Evolutionary conservation across 139 green algal species (phyloP).

Genomic region (Pleodorina starrii): DNA sequence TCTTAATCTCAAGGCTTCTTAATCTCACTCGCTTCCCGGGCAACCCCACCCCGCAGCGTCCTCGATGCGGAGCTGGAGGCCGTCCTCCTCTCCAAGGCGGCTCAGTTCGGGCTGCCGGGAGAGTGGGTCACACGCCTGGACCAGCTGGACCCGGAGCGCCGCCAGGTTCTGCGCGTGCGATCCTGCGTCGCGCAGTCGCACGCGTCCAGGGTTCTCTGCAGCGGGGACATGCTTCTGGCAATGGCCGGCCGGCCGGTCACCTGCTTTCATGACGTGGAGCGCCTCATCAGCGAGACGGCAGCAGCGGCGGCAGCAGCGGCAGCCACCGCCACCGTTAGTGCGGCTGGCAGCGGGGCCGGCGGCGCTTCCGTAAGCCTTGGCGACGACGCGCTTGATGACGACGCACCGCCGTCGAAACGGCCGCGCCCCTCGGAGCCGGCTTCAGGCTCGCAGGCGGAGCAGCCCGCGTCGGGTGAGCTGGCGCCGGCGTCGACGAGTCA

Average conservation of each 20-base stretch:
- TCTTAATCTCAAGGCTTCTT: too few species aligned
- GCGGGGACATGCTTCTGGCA: constrained; percentile 88
- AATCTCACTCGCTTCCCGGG: too few species aligned
- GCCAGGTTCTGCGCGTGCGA: constrained; percentile 85
- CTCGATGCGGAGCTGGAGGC: constrained; percentile 88
- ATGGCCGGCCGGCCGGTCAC: constrained; percentile 77
- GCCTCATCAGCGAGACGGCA: constrained; percentile 42
- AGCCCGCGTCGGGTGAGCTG: background rate
- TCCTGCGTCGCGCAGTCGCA: constrained; percentile 55
- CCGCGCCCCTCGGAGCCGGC: background rate
- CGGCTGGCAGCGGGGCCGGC: background rate
- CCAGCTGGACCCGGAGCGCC: constrained; percentile 77
- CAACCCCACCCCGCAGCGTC: constrained; percentile 50
- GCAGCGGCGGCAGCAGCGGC: constrained; percentile 37
- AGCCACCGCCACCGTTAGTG: background rate
- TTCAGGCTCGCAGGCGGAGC: background rate
- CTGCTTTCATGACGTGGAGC: constrained; percentile 81
- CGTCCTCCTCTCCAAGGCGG: constrained; percentile 87
- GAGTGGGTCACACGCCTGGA: constrained; percentile 83
- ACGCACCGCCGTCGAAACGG: background rate
- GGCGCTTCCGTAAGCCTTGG: background rate
- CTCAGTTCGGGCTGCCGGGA: constrained; percentile 78
- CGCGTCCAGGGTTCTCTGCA: constrained; percentile 69
- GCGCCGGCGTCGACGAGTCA: background rate
- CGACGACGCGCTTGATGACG: background rate